phyloP scores from a whole-genome alignment of 1,139 yeast genomes.

The Pichia terricola region DNA sequence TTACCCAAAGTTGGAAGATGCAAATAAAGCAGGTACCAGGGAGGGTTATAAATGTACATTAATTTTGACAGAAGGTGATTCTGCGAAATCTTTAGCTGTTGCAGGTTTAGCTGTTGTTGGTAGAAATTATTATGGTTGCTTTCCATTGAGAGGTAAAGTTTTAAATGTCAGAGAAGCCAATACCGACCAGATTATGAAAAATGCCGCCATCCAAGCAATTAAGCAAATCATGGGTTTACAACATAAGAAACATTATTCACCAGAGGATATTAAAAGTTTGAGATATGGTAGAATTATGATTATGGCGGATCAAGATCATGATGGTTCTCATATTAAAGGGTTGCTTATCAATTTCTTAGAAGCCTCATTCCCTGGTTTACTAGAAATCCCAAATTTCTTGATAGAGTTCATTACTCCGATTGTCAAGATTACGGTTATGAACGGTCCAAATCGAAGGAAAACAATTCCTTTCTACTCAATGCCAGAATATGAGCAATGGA shows the following conservation, averaged over 20 bases:
- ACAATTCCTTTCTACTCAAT: slow-evolving; percentile 77
- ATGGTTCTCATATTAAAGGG: slow-evolving; percentile 98
- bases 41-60: slow-evolving; percentile 90
- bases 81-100: slow-evolving; percentile 88
- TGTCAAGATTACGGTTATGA: slow-evolving; percentile 74
- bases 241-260: slow-evolving; percentile 70
- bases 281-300: slow-evolving; percentile 97
- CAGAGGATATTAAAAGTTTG: slow-evolving; percentile 56
- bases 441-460: slow-evolving; percentile 46
- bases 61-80: slow-evolving; percentile 94
- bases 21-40: slow-evolving; percentile 91
- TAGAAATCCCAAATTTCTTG: slow-evolving; percentile 85
- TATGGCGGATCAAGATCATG: slow-evolving; percentile 99
- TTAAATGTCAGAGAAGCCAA: slow-evolving; percentile 95
- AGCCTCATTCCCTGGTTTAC: slow-evolving; percentile 87
- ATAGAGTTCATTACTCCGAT: slow-evolving; percentile 95
- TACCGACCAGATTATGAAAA: slow-evolving; percentile 85
- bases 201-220: slow-evolving; percentile 88
- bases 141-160: slow-evolving; percentile 91
- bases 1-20: slow-evolving; percentile 87
- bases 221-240: slow-evolving; percentile 94
- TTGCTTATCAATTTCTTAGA: slow-evolving; percentile 88
- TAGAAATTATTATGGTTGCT: slow-evolving; percentile 90
- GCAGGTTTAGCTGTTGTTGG: slow-evolving; percentile 95
- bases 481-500: slow-evolving; percentile 96